phyloP scores from a whole-genome alignment of 495 filamentous ascomycete genomes.

The Pyrenula aspistea region DNA sequence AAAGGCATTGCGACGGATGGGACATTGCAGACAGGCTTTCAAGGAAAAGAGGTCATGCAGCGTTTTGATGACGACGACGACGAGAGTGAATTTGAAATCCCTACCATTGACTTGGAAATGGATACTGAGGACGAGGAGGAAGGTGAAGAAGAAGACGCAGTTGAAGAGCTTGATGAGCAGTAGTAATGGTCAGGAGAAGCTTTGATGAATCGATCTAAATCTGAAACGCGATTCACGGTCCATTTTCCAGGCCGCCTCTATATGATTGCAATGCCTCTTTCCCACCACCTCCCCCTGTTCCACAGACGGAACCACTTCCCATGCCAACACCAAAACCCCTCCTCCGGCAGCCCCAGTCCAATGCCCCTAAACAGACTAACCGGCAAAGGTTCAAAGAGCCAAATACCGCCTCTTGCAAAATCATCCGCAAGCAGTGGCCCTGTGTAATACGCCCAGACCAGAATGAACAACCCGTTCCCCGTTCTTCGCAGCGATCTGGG shows the following conservation, averaged over 20 bases:
- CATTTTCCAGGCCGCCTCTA: too few relatives aligned
- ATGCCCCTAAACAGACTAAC: conserved; percentile 44
- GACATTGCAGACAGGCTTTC: neutral
- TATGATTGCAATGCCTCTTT: conserved; percentile 33
- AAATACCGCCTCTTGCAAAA: conserved; percentile 46
- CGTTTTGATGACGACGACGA: conserved; percentile 13
- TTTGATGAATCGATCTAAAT: conserved; percentile 17
- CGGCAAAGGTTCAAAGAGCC: conserved; percentile 60
- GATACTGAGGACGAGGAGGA: conserved; percentile 27
- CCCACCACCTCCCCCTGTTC: conserved; percentile 49
- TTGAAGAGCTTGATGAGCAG: conserved; percentile 2
- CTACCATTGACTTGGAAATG: conserved; percentile 32
- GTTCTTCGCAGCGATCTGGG: conserved; percentile 26
- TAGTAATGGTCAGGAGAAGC: neutral
- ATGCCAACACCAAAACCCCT: conserved; percentile 48
- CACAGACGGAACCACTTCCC: conserved; percentile 35
- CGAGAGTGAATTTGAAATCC: conserved; percentile 38
- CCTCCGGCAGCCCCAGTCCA: conserved; percentile 31
- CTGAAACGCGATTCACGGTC: too few relatives aligned
- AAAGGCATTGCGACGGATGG: neutral
- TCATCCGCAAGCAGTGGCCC: conserved; percentile 45
- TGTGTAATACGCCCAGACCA: conserved; percentile 47
- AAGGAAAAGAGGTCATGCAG: neutral
- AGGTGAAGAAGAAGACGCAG: conserved; percentile 5
- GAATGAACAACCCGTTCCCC: conserved; percentile 39